These are phyloP conservation scores for Aspergillus transmontanensis DNA, from an alignment of 2,329 filamentous ascomycete genomes.

Conservation along the genomic window DNA sequence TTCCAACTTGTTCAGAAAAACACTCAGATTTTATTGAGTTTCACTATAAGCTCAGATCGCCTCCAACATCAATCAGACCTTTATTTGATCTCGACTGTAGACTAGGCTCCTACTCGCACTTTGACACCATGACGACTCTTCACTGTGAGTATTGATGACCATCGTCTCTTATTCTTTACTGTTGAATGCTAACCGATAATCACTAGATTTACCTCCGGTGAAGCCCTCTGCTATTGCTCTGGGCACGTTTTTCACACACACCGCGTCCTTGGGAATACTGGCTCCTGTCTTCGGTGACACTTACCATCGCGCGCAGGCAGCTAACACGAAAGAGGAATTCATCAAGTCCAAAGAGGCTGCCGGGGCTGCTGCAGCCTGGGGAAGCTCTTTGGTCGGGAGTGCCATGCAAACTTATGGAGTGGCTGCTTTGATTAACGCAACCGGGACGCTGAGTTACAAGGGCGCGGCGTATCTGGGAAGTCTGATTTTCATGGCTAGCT, in stretches of 20 bases:
- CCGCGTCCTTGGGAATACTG: slow-evolving; percentile 82
- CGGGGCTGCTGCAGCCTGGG: slow-evolving; percentile 84
- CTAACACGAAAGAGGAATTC: slow-evolving; percentile 97
- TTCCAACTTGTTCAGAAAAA: neutral
- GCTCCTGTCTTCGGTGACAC: slow-evolving; percentile 90
- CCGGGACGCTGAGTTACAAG: slow-evolving; percentile 94
- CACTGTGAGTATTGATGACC: slow-evolving; percentile 53
- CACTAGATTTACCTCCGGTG: slow-evolving; percentile 75
- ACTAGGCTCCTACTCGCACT: neutral
- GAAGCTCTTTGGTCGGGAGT: slow-evolving; percentile 85
- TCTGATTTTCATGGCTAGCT: slow-evolving; percentile 88
- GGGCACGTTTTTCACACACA: slow-evolving; percentile 94
- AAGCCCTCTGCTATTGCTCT: slow-evolving; percentile 98
- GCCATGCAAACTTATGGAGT: slow-evolving; percentile 88
- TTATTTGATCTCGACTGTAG: neutral
- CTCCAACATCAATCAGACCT: neutral
- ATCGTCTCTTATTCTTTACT: neutral
- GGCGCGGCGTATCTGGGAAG: slow-evolving; percentile 90
- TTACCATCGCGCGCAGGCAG: slow-evolving; percentile 86
- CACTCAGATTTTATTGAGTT: neutral
- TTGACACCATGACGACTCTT: slow-evolving; percentile 59
- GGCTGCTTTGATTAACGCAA: slow-evolving; percentile 89
- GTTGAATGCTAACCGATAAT: slow-evolving; percentile 8
- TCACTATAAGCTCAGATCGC: slow-evolving; percentile 6
- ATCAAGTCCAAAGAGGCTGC: slow-evolving; percentile 89